Evolutionary conservation across 2,329 filamentous ascomycete species (phyloP), one percentile per base, ranked within the genome.

Genomic region (Paecilomyces fulvus): DNA sequence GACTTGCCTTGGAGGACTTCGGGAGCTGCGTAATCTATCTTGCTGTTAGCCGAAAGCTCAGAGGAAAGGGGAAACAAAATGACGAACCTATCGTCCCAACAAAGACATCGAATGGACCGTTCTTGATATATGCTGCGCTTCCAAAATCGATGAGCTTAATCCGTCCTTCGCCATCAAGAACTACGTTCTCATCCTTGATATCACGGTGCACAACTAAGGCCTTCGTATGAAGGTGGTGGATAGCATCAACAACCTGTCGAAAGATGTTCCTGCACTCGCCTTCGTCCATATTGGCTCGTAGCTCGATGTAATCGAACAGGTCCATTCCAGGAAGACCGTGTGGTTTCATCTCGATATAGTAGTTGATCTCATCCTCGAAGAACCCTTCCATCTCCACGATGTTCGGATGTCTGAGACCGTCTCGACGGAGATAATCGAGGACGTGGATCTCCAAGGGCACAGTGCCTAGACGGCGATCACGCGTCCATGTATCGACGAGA

Each of bases 61-160:
- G 31, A 30, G 48, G 20, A 46, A 20, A 25, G 21, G 49, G 30
- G 20, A 21, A 21, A 60, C 60, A 58, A 17, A 59, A 30, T 21
- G 46, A 71, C 87, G 68, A 79, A 96, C 92, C 92, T 73, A 99
- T 97, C 0, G 94, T 99, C 58, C 94, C 94, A 53, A 99, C 94
- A 76, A 99, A 99, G 12, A 99, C 94, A 71, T 97, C 92, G 79
- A 99, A 99, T 50, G 94, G 94, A 12, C 94, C 94, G 71, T 88
- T 96, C 77, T 95, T 96, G 78, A 97, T 95, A 71, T 99, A 99
- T 60, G 94, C 92, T 58, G 94, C 94, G 69, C 92, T 96, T 58
- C 94, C 94, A 75, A 99, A 99, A 73, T 99, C 94, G 64, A 97
- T 97, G 66, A 99, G 79, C 76, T 96, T 97, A 74, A 99, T 95